Percentiles rank a stretch among this genome's conserved stretches.
Conservation (phyloP, 1,284 basidiomycete genomes). For the Sphagnurus paluster region DNA sequence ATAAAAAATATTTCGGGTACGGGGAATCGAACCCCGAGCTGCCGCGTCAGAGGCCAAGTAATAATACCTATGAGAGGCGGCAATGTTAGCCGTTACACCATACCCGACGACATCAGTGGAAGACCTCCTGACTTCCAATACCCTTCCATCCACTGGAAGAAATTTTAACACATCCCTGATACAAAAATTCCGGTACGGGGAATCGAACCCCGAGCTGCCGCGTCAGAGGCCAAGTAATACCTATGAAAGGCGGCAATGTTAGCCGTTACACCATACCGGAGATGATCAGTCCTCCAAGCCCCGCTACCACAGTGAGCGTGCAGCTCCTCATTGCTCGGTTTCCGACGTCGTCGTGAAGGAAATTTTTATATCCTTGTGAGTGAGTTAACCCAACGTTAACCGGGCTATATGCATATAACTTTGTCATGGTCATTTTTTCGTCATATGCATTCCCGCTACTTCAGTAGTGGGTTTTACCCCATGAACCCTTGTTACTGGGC, state of each 20-base stretch:
- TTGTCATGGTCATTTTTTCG: too few relatives aligned
- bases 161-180: not conserved
- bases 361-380: too few relatives aligned
- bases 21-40: constrained; percentile 78
- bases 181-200: constrained; percentile 66
- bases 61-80: constrained; percentile 50
- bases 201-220: constrained; percentile 80
- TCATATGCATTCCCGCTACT: too few relatives aligned
- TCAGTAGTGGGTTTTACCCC: too few relatives aligned
- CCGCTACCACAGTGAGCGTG: too few relatives aligned
- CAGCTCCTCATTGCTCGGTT: too few relatives aligned
- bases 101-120: constrained; percentile 41
- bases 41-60: constrained; percentile 48
- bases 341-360: too few relatives aligned
- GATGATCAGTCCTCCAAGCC: too few relatives aligned
- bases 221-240: constrained; percentile 25
- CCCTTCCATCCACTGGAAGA: not conserved
- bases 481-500: too few relatives aligned
- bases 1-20: constrained; percentile 49
- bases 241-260: constrained; percentile 59
- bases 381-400: too few relatives aligned
- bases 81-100: constrained; percentile 74
- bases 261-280: constrained; percentile 64
- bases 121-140: not conserved
- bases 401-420: too few relatives aligned